Evolutionary conservation across 2,329 filamentous ascomycete species (phyloP).

Genomic region (Colletotrichum karsti): DNA sequence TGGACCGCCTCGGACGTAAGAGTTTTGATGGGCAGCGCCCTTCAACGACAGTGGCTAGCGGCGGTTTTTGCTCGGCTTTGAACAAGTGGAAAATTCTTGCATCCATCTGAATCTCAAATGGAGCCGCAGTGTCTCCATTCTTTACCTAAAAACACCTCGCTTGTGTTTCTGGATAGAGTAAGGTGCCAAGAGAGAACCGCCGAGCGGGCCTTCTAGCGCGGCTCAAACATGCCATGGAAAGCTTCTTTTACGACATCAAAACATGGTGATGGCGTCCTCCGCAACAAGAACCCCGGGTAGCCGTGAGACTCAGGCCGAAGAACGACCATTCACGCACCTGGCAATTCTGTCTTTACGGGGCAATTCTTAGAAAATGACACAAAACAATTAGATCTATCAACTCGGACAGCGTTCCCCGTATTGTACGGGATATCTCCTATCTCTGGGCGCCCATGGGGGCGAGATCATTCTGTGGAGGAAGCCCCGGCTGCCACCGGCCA

Average conservation of each 20-base stretch:
- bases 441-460: conserved; percentile 23
- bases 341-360: background rate
- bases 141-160: conserved; percentile 26
- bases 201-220: conserved; percentile 20
- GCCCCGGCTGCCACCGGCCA: conserved; percentile 8
- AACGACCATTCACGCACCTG: background rate
- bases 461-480: conserved; percentile 27
- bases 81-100: conserved; percentile 15
- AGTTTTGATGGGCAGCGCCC: conserved; percentile 1
- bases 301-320: conserved; percentile 14
- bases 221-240: conserved; percentile 25
- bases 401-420: conserved; percentile 6
- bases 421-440: conserved; percentile 18
- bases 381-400: conserved; percentile 27
- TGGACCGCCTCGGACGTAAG: conserved; percentile 6
- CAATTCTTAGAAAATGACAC: conserved; percentile 7
- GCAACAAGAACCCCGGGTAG: background rate
- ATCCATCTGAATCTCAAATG: conserved; percentile 7
- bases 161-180: conserved; percentile 14
- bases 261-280: conserved; percentile 22
- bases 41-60: conserved; percentile 2
- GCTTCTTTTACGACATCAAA: conserved; percentile 30
- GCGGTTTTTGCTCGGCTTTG: conserved; percentile 28
- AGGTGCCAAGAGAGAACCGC: conserved; percentile 4
- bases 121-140: conserved; percentile 14